Evolutionary conservation across 1,284 basidiomycete genomes (phyloP).

Genomic region (Bjerkandera adusta): DNA sequence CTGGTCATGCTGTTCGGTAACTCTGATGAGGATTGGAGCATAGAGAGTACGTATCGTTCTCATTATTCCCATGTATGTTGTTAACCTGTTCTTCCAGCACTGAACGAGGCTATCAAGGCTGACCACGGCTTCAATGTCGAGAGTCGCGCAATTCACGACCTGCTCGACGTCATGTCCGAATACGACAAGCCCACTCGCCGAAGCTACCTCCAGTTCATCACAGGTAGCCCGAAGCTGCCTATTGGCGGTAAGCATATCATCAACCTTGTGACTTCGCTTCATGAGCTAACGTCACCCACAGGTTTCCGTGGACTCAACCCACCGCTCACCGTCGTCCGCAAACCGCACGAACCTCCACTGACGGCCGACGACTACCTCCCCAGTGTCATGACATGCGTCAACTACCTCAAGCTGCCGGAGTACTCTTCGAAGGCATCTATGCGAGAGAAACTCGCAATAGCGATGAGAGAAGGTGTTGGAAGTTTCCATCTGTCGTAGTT

Average conservation of each 20-base stretch:
- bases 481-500: constrained; percentile 92
- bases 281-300: constrained; percentile 27
- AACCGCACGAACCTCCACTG: constrained; percentile 89
- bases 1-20: constrained; percentile 93
- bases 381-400: constrained; percentile 98
- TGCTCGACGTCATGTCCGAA: constrained; percentile 85
- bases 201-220: constrained; percentile 95
- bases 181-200: constrained; percentile 77
- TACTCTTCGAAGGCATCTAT: constrained; percentile 85
- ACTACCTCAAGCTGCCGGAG: constrained; percentile 93
- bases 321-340: constrained; percentile 93
- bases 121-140: constrained; percentile 98
- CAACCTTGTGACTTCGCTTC: not conserved
- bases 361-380: constrained; percentile 94
- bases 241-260: constrained; percentile 72
- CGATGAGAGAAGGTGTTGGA: constrained; percentile 89
- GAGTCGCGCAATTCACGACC: constrained; percentile 84
- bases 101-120: constrained; percentile 89
- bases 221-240: constrained; percentile 90
- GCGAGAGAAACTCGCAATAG: constrained; percentile 74
- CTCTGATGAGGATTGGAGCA: constrained; percentile 91
- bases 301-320: constrained; percentile 96
- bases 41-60: constrained; percentile 66
- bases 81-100: constrained; percentile 47
- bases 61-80: constrained; percentile 16